phyloP scores from a whole-genome alignment of 805 yeast genomes.

The Maudiozyma serrabonitensis region DNA sequence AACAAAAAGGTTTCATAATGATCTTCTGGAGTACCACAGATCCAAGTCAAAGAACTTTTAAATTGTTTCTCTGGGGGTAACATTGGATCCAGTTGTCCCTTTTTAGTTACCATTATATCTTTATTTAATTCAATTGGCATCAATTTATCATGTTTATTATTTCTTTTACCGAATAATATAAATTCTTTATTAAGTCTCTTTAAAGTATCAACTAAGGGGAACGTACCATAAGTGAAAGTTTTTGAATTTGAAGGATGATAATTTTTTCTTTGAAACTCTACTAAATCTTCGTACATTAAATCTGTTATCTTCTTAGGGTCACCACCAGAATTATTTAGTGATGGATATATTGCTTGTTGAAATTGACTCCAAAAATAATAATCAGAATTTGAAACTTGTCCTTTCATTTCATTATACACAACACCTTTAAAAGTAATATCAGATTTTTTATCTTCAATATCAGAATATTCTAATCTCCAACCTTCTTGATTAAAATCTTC shows the following conservation, averaged over 20 bases:
- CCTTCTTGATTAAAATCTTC: constrained; percentile 93
- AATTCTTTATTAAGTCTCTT: constrained; percentile 44
- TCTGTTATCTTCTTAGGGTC: constrained; percentile 77
- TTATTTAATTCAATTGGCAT: constrained; percentile 39
- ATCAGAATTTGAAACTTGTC: constrained; percentile 83
- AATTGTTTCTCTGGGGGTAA: constrained; percentile 56
- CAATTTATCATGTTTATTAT: constrained; percentile 12
- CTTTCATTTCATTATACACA: constrained; percentile 97
- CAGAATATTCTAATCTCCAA: constrained; percentile 83
- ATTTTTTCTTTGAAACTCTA: constrained; percentile 61
- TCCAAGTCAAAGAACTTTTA: constrained; percentile 84
- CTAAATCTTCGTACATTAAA: constrained; percentile 61
- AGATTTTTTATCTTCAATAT: constrained; percentile 43
- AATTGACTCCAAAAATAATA: constrained; percentile 78
- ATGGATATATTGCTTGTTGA: constrained; percentile 75
- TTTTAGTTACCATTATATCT: constrained; percentile 27
- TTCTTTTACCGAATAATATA: constrained; percentile 43
- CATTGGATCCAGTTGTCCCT: constrained; percentile 81
- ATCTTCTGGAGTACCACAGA: constrained; percentile 63
- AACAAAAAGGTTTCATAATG: constrained; percentile 62
- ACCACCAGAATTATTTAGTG: constrained; percentile 86
- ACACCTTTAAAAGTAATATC: constrained; percentile 84
- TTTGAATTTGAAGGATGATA: constrained; percentile 88
- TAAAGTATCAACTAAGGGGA: constrained; percentile 55
- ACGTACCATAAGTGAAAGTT: constrained; percentile 80